Percentiles rank a stretch among this genome's conserved stretches.
Evolutionary conservation across 2,329 filamentous ascomycete species (phyloP).

Genomic region (Pestalotiopsis sp.): DNA sequence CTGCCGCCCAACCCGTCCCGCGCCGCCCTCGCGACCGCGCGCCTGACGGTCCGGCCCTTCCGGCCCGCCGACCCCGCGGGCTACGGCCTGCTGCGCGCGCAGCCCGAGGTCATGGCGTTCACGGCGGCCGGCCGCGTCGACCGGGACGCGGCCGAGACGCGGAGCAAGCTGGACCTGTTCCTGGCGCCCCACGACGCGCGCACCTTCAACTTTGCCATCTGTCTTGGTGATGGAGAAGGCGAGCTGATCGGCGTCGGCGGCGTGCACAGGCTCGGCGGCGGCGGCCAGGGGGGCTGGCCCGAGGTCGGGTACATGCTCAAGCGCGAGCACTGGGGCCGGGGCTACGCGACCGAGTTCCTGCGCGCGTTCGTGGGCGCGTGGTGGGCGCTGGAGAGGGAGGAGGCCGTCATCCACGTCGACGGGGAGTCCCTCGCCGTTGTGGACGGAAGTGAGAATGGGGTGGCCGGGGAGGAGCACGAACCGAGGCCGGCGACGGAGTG

Average conservation of each 20-base stretch:
- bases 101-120: constrained; percentile 66
- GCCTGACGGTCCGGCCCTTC: constrained; percentile 58
- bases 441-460: too few species aligned
- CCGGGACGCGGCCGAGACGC: constrained; percentile 45
- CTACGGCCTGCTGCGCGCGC: constrained; percentile 54
- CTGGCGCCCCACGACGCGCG: constrained; percentile 52
- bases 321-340: constrained; percentile 56
- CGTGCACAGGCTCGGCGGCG: constrained; percentile 32
- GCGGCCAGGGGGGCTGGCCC: constrained; percentile 51
- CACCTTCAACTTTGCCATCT: constrained; percentile 61
- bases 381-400: constrained; percentile 50
- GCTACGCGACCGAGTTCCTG: constrained; percentile 60
- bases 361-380: constrained; percentile 47
- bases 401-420: constrained; percentile 46
- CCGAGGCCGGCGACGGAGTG: constrained; percentile 38
- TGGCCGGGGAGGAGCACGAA: constrained; percentile 19
- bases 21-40: constrained; percentile 47
- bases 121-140: constrained; percentile 48
- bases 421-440: constrained; percentile 32
- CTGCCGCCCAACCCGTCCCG: constrained; percentile 43
- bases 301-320: constrained; percentile 61
- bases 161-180: constrained; percentile 38
- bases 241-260: constrained; percentile 56
- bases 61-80: constrained; percentile 50
- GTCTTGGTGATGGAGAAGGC: constrained; percentile 40